Evolutionary conservation across 345 rosid genomes (phyloP).

Genomic region (Durio zibethinus): DNA sequence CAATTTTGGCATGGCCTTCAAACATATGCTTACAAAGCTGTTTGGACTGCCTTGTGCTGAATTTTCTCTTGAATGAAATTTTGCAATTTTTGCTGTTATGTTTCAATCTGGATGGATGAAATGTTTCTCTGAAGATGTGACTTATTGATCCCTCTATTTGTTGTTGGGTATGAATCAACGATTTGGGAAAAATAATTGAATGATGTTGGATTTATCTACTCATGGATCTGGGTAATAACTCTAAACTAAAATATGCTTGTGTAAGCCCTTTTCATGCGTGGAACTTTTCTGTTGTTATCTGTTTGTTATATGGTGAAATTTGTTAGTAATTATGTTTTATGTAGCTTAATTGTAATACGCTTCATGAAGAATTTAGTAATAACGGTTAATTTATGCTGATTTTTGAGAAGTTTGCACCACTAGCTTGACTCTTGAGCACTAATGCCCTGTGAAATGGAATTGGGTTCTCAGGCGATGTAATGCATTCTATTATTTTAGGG

Average conservation of each 20-base stretch:
- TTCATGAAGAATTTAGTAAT: not conserved
- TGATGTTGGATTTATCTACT: not conserved
- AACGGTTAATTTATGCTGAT: not conserved
- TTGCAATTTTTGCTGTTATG: not conserved
- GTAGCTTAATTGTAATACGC: not conserved
- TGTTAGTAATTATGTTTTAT: slow-evolving; percentile 1
- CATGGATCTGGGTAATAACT: not conserved
- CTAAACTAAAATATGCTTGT: slow-evolving; percentile 4
- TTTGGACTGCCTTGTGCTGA: not conserved
- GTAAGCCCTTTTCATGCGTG: not conserved
- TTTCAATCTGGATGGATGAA: not conserved
- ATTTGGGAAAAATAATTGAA: not conserved
- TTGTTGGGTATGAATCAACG: not conserved
- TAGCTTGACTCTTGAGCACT: not conserved
- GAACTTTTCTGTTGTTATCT: not conserved
- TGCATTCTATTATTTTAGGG: not conserved
- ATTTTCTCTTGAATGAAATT: not conserved
- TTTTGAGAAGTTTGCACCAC: not conserved
- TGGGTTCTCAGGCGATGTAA: not conserved
- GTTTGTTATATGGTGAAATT: not conserved
- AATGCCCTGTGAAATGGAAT: not conserved
- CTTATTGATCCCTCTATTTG: not conserved
- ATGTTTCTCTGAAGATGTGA: not conserved
- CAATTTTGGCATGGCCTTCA: not conserved
- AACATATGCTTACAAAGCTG: not conserved